Evolutionary conservation across 371 early-diverging fungal species (phyloP).

Genomic region (Haplosporangium sp.): DNA sequence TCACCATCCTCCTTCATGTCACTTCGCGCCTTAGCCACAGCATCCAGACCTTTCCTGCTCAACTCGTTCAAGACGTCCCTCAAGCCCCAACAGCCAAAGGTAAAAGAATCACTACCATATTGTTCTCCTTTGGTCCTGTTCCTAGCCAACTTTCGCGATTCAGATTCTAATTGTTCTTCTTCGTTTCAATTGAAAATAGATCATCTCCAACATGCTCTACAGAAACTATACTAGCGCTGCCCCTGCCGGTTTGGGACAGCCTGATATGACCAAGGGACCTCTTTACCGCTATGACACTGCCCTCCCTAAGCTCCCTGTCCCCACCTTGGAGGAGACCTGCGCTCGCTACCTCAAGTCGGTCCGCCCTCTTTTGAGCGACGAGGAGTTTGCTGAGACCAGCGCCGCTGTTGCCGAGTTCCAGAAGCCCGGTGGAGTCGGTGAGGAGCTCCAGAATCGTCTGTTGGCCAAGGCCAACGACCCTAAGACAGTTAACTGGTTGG

Average conservation of each 20-base stretch:
- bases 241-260: conserved; percentile 46
- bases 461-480: conserved; percentile 74
- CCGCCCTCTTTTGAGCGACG: conserved; percentile 77
- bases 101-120: neutral
- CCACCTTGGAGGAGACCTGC: conserved; percentile 84
- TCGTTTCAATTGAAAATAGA: conserved; percentile 16
- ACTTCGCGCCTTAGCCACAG: conserved; percentile 51
- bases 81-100: conserved; percentile 56
- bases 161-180: neutral
- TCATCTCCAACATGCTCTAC: conserved; percentile 55
- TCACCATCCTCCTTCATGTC: conserved; percentile 40
- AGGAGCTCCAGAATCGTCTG: conserved; percentile 86
- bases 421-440: conserved; percentile 83
- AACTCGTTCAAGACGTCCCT: conserved; percentile 47
- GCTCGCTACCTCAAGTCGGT: conserved; percentile 83
- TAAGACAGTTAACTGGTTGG: conserved; percentile 86
- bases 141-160: neutral
- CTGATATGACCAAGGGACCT: conserved; percentile 62
- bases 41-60: conserved; percentile 50
- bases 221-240: conserved; percentile 53
- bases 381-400: conserved; percentile 78
- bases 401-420: conserved; percentile 82
- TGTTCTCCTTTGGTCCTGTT: neutral
- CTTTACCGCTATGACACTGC: conserved; percentile 75
- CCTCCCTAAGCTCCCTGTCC: conserved; percentile 91